phyloP scores from a whole-genome alignment of 2,329 filamentous ascomycete species.

The Thelonectria rubi region DNA sequence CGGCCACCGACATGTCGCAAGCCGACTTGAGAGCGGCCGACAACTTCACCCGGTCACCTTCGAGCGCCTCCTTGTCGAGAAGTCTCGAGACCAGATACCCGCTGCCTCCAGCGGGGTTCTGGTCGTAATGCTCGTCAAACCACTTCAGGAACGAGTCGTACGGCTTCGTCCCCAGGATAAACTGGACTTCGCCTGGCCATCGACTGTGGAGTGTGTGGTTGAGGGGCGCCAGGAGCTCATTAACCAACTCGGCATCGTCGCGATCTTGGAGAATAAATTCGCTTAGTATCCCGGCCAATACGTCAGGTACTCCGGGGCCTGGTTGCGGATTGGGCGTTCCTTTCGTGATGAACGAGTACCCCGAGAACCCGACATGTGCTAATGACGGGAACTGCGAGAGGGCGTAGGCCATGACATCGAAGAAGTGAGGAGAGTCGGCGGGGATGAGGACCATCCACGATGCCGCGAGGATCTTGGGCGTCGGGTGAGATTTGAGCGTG shows the following conservation, averaged over 20 bases:
- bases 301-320: conserved; percentile 44
- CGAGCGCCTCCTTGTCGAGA: conserved; percentile 50
- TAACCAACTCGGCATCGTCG: conserved; percentile 39
- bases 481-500: conserved; percentile 62
- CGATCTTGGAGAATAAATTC: conserved; percentile 50
- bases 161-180: conserved; percentile 25
- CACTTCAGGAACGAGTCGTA: conserved; percentile 51
- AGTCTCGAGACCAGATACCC: conserved; percentile 55
- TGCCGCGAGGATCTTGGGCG: conserved; percentile 45
- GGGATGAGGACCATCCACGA: conserved; percentile 36
- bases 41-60: conserved; percentile 36
- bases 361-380: conserved; percentile 60
- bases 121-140: conserved; percentile 50
- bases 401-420: conserved; percentile 57
- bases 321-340: conserved; percentile 49
- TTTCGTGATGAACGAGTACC: conserved; percentile 54
- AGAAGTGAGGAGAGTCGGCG: conserved; percentile 49
- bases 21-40: conserved; percentile 50
- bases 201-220: conserved; percentile 50
- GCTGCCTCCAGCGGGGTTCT: conserved; percentile 47
- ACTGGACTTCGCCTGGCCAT: conserved; percentile 44
- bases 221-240: conserved; percentile 46
- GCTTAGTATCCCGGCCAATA: conserved; percentile 49
- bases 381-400: conserved; percentile 57
- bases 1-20: conserved; percentile 36